Base-by-base conservation (phyloP, 1,284 basidiomycete genomes). In the Macrocybe sp. region DNA sequence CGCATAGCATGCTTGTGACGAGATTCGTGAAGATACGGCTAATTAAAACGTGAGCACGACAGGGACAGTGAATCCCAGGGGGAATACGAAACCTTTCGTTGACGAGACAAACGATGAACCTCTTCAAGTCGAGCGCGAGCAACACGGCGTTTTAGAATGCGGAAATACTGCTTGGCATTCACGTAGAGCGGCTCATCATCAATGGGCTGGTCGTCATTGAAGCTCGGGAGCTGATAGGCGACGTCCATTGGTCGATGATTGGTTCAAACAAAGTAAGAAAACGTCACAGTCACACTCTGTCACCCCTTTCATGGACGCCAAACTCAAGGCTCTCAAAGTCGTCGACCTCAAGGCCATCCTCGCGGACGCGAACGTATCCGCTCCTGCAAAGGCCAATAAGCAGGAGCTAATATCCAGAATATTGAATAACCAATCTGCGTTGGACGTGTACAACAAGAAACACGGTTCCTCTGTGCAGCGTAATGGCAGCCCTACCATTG, bases 1-100 rank as follows among this genome's bases (percentile, higher is more conserved):
- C 94, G 85, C 85, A 98, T 97, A 10, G 96, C 96, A 68, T 99
- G 97, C 57, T 94, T 92, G 73, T 99, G 96, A 40, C 96, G 83
- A 22, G 92, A 96, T 65, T 98, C 95, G 59, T 98, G 95, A 28
- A 97, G 82, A 70, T 97, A 98, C 1, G 95, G 95, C 92, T 97
- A 52, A 5, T 46, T 48, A 30, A 49, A 44, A 37, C n/a, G 34
- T 52, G 44, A 45, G 30, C 33, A 35, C 35, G 41, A 38, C 49
- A 14, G 22, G 9, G 36, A 7, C 33, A 16, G 16, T 11, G 38
- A 38, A 37, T 31, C 37, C 47, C 44, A 31, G 12, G 16, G 37
- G 14, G 42, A 39, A 29, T 45, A 39, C 45, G 55, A 34, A 38
- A 91, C 94, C 81, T 97, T 97, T 62, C 94, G 78, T 65, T 94